Conservation (phyloP, 2,329 filamentous ascomycete genomes). For the Xylariaceae sp. region DNA sequence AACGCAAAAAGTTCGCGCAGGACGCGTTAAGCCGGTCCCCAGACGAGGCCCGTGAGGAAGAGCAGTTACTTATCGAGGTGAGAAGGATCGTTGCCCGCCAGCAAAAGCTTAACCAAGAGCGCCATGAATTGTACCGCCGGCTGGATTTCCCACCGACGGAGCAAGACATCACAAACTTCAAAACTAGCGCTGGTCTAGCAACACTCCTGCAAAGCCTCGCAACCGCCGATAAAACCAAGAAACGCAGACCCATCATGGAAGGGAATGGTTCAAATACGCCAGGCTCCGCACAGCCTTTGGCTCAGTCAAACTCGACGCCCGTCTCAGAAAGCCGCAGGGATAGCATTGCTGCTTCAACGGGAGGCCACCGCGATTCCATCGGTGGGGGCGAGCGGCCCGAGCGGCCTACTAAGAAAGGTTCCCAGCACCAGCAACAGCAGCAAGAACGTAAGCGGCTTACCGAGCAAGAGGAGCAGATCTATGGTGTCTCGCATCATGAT, state of each 20-base stretch:
- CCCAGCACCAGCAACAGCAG: constrained; percentile 48
- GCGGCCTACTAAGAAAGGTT: constrained; percentile 48
- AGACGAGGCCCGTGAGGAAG: constrained; percentile 89
- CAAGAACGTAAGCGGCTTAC: constrained; percentile 65
- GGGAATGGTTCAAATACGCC: constrained; percentile 51
- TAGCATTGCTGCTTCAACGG: constrained; percentile 47
- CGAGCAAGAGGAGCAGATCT: constrained; percentile 70
- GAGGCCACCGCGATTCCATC: constrained; percentile 44
- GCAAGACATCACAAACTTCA: constrained; percentile 71
- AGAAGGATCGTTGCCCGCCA: constrained; percentile 86
- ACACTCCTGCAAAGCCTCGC: constrained; percentile 78
- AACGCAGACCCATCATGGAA: constrained; percentile 66
- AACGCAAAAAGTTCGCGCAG: constrained; percentile 80
- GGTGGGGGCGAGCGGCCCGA: constrained; percentile 39
- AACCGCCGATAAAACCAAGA: constrained; percentile 81
- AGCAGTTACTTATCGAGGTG: constrained; percentile 81
- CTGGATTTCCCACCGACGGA: constrained; percentile 74
- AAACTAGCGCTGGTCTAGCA: constrained; percentile 74
- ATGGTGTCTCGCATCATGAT: constrained; percentile 82
- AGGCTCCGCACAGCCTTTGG: constrained; percentile 34
- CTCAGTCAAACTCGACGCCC: constrained; percentile 35
- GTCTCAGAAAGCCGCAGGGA: constrained; percentile 47
- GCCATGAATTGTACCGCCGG: constrained; percentile 78
- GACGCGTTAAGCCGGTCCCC: constrained; percentile 73
- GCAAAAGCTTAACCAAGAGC: constrained; percentile 80